Evolutionary conservation across 106 monocot species (phyloP).

Genomic region (Phalaenopsis aphrodite): DNA sequence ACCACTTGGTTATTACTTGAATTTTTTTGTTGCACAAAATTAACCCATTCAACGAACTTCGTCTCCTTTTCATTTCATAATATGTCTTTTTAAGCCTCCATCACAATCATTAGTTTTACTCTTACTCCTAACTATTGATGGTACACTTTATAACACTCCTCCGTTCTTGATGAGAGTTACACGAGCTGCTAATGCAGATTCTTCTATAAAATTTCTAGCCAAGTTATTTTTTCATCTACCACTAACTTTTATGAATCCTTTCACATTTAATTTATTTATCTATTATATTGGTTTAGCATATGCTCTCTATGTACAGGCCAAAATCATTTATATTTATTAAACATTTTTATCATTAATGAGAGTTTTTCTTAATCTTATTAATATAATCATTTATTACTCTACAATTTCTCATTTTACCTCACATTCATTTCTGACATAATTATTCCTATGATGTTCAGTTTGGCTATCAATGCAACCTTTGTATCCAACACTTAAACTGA

Average conservation of each 20-base stretch:
- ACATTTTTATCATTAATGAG: background rate
- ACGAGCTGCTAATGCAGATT: background rate
- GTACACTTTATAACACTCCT: background rate
- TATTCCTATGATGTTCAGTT: background rate
- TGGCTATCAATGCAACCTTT: background rate
- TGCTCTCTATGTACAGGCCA: background rate
- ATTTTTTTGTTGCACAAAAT: too few relatives aligned
- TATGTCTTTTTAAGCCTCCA: background rate
- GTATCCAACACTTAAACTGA: background rate
- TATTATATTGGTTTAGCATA: too few relatives aligned
- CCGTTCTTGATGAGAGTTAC: background rate
- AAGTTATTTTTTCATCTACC: background rate
- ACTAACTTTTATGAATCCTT: background rate
- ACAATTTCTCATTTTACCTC: background rate
- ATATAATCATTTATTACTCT: background rate
- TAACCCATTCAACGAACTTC: too few relatives aligned
- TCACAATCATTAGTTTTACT: background rate
- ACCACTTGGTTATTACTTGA: background rate
- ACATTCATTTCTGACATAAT: background rate
- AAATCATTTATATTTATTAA: background rate
- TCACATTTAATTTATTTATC: background rate
- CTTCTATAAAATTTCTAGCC: background rate
- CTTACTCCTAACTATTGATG: background rate
- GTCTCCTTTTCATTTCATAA: background rate
- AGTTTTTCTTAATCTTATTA: background rate